These are phyloP conservation scores for Phytophthora aleatoria DNA, from an alignment of 352 stramenopile genomes.

Conservation along the genomic window DNA sequence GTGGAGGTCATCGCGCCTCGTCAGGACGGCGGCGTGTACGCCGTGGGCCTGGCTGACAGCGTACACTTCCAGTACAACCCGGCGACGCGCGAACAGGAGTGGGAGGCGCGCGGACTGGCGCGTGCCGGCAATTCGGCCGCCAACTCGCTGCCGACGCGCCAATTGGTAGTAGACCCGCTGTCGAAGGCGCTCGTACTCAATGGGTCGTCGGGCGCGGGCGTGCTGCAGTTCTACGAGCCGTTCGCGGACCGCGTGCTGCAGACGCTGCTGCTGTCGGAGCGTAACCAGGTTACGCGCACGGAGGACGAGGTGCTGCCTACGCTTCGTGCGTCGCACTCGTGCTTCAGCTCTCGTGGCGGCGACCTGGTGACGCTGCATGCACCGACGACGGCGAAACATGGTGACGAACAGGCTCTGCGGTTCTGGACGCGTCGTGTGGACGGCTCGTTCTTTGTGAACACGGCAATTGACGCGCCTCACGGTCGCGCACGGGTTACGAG, in stretches of 20 bases:
- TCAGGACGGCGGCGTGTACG: conserved; percentile 62
- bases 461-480: conserved; percentile 81
- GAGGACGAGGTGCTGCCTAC: conserved; percentile 64
- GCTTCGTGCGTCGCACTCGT: conserved; percentile 54
- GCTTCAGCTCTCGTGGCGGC: conserved; percentile 55
- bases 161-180: conserved; percentile 69
- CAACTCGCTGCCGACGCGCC: conserved; percentile 52
- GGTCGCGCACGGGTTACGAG: conserved; percentile 52
- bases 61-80: conserved; percentile 86
- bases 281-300: conserved; percentile 85
- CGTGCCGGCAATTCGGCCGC: conserved; percentile 50
- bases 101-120: conserved; percentile 66
- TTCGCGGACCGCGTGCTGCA: conserved; percentile 79
- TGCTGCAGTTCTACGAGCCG: conserved; percentile 85
- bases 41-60: conserved; percentile 65
- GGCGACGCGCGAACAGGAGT: conserved; percentile 78
- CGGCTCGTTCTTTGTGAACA: conserved; percentile 81
- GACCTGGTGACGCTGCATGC: conserved; percentile 71
- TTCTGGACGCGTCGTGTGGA: conserved; percentile 83
- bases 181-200: conserved; percentile 70
- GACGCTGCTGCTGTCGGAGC: conserved; percentile 73
- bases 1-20: conserved; percentile 61
- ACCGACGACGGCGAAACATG: conserved; percentile 23
- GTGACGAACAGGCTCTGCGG: conserved; percentile 65
- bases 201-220: conserved; percentile 55